Evolutionary conservation across 345 rosid genomes (phyloP).

Genomic region (Euphorbia pulcherrima): DNA sequence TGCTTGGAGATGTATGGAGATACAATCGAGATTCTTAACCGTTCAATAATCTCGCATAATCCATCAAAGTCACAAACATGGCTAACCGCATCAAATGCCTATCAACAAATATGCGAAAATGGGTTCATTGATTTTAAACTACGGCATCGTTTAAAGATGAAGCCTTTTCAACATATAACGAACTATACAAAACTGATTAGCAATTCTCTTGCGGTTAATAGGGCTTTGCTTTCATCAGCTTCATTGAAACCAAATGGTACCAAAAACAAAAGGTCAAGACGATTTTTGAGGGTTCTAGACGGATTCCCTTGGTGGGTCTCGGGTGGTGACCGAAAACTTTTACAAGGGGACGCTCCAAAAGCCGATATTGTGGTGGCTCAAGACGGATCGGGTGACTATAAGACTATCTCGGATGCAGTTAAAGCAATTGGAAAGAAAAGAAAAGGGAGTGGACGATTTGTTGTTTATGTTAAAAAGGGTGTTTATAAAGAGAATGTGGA

Average conservation of each 20-base stretch:
- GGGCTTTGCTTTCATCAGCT: slow-evolving; percentile 24
- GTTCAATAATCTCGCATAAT: slow-evolving; percentile 38
- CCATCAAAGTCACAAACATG: slow-evolving; percentile 56
- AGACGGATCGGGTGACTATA: slow-evolving; percentile 72
- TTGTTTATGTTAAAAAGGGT: slow-evolving; percentile 70
- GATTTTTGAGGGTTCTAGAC: slow-evolving; percentile 35
- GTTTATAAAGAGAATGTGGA: slow-evolving; percentile 61
- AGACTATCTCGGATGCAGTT: slow-evolving; percentile 59
- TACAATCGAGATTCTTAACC: slow-evolving; percentile 46
- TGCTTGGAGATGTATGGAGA: slow-evolving; percentile 35
- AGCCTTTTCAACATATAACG: slow-evolving; percentile 33
- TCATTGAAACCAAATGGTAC: slow-evolving; percentile 8
- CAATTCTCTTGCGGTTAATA: slow-evolving; percentile 67
- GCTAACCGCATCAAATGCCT: slow-evolving; percentile 72
- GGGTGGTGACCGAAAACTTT: slow-evolving; percentile 49
- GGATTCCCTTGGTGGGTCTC: slow-evolving; percentile 73
- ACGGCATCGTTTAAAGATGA: slow-evolving; percentile 29
- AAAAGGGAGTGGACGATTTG: slow-evolving; percentile 40
- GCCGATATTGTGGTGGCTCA: slow-evolving; percentile 75
- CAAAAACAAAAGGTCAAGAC: slow-evolving; percentile 27
- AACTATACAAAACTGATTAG: slow-evolving; percentile 63
- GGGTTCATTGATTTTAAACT: slow-evolving; percentile 64
- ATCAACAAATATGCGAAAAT: slow-evolving; percentile 63
- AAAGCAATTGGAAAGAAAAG: slow-evolving; percentile 38
- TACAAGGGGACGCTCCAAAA: slow-evolving; percentile 31